Base-by-base conservation (phyloP, 2,329 filamentous ascomycete species). In the Rutstroemia sp. region DNA sequence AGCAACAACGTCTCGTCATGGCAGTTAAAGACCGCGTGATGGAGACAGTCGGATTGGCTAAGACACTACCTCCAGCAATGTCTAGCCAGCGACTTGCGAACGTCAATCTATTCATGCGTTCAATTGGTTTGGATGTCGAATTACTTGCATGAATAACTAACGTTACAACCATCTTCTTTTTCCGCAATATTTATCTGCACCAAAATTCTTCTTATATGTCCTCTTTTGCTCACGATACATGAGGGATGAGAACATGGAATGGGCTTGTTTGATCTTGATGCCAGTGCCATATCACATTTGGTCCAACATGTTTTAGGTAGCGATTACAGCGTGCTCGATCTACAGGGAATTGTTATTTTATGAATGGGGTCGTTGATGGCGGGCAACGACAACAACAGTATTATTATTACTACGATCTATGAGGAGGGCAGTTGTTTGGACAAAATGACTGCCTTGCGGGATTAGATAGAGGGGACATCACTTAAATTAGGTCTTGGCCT, bases 1-100 rank as follows among this genome's bases (percentile, higher is more conserved):
- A 99, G 73, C 94, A 99, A 72, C 92, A 96, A 70, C 83, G 92
- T 57, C 79, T 99, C 56, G 94, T 99, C 9, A 82, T 96, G 67
- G 92, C 91, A 42, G 94, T 99, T 65, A 99, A 97, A 81, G 94
- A 99, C 67, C 87, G 92, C 54, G 94, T 99, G 58, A 95, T 97
- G 82, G 92, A 96, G 69, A 97, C 94, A 0, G 90, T 99, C 10
- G 78, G 81, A 30, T 83, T 95, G 52, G 87, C 89, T 66, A 96
- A 96, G 78, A 92, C 89, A 1, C 78, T 99, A 36, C 92, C 94
- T 17, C 80, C 86, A 16, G 88, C 94, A 57, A 89, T 97, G 84
- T 86, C 88, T 12, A 84, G 84, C 58, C 85, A 89, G 69, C 86
- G 92, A 58, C 77, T 96, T 57, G 86, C 87, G 57, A 96, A 96